These are phyloP conservation scores for Neocucurbitaria cava DNA, from an alignment of 2,329 filamentous ascomycete genomes.

Conservation along the genomic window DNA sequence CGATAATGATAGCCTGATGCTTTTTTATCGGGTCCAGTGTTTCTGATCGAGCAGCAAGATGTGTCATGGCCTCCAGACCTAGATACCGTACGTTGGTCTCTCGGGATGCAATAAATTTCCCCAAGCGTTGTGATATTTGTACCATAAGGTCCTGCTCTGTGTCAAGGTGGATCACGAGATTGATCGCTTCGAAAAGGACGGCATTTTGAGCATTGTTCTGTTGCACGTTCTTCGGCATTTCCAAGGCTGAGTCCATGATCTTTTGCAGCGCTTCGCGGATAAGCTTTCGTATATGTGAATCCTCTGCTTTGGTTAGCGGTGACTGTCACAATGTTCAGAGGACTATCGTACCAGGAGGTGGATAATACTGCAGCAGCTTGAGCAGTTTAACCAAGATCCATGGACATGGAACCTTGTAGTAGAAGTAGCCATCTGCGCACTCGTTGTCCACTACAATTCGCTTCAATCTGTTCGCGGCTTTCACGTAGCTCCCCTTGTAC, in stretches of 20 bases:
- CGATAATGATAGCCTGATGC: constrained; percentile 94
- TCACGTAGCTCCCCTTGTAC: constrained; percentile 93
- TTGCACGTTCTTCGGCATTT: constrained; percentile 97
- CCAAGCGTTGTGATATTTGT: constrained; percentile 88
- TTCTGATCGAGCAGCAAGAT: constrained; percentile 91
- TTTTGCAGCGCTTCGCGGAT: constrained; percentile 90
- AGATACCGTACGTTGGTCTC: constrained; percentile 98
- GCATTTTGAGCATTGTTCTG: constrained; percentile 99
- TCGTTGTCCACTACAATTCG: constrained; percentile 90
- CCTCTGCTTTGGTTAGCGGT: constrained; percentile 65
- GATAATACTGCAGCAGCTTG: constrained; percentile 92
- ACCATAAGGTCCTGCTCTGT: constrained; percentile 95
- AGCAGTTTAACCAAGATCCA: constrained; percentile 98
- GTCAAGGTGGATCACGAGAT: constrained; percentile 96
- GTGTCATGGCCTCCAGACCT: constrained; percentile 96
- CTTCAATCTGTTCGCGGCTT: constrained; percentile 88
- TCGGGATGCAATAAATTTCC: constrained; percentile 94
- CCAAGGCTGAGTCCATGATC: constrained; percentile 89
- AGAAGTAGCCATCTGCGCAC: constrained; percentile 88
- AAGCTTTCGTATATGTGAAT: constrained; percentile 88
- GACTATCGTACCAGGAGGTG: constrained; percentile 75
- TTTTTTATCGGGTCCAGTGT: constrained; percentile 97
- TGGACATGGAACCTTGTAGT: constrained; percentile 99
- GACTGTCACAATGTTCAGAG: constrained; percentile 5
- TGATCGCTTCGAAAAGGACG: constrained; percentile 97